Base-by-base conservation (phyloP, 208 protist genomes). In the Leishmania mexicana region DNA sequence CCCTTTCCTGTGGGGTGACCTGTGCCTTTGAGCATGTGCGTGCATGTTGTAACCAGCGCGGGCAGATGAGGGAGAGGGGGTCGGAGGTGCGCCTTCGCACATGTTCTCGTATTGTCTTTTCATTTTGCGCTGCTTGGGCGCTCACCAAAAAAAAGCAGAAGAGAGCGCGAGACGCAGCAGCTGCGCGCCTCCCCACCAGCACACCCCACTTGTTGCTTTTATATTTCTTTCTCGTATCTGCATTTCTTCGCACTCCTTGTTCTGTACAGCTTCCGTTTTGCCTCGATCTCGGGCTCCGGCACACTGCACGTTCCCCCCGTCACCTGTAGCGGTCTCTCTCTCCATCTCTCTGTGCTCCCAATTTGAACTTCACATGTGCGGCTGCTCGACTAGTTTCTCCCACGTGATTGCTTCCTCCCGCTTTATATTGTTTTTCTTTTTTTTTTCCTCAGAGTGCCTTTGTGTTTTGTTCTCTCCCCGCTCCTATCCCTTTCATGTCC, bases 331-430 rank as follows among this genome's bases (percentile, higher is more conserved):
- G 8, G 28, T 53, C 10, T 71, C 64, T 71, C 64, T 35, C 31
- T 35, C 31, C 31, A 35, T 58, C 67, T 79, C 72, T 87, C 78
- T 68, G 40, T 78, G 51, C 80, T 80, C 68, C 76, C 67, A 74
- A 53, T 54, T 71, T 49, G 28, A 53, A 58, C 62, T 74, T 24
- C 68, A 79, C 24, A 76, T 13, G 13, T 54, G 31, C 51, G 24
- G 42, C 24, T 35, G 21, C 5, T 53, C 11, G 24, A 51, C 42
- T 47, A 11, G 10, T 54, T 53, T 74, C 24, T 19, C 70, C 45
- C 28, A 45, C 40, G 70, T 45, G 42, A 15, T 53, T 35, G 28
- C 21, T 51, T 45, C 45, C 28, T 74, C 45, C 45, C 40, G 15
- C 78, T 57, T 3, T 17, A n/a, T 54, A 8, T 10, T 53, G 31